Evolutionary conservation across 495 filamentous ascomycete genomes (phyloP).

Genomic region (Lasiosphaeris hirsuta): DNA sequence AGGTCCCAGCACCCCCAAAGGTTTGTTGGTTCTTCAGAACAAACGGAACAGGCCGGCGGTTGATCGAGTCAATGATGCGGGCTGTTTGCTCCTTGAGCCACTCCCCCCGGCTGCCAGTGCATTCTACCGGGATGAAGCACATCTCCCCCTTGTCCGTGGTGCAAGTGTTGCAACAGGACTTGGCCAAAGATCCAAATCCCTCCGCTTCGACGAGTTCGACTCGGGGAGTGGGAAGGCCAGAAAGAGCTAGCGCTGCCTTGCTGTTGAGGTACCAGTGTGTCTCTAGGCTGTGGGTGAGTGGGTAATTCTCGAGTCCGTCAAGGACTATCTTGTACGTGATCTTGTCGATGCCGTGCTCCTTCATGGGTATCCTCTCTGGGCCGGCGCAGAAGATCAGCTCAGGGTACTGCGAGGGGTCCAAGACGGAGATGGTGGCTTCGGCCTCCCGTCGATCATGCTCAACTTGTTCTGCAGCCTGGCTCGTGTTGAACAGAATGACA

Average conservation of each 20-base stretch:
- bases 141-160: neutral
- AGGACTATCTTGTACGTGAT: slow-evolving; percentile 27
- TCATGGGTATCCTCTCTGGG: slow-evolving; percentile 22
- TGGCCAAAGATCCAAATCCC: neutral
- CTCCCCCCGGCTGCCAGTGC: slow-evolving; percentile 17
- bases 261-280: slow-evolving; percentile 32
- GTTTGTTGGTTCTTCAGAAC: slow-evolving; percentile 37
- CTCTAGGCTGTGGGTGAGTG: slow-evolving; percentile 22
- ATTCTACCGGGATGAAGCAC: slow-evolving; percentile 17
- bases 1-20: slow-evolving; percentile 37
- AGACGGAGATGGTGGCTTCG: slow-evolving; percentile 25
- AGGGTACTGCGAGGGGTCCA: slow-evolving; percentile 24
- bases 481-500: slow-evolving; percentile 26
- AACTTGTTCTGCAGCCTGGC: slow-evolving; percentile 3
- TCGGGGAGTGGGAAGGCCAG: slow-evolving; percentile 26
- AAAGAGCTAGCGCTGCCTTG: slow-evolving; percentile 24
- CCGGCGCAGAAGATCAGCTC: slow-evolving; percentile 29
- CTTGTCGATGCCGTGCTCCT: slow-evolving; percentile 20
- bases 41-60: slow-evolving; percentile 23
- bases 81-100: slow-evolving; percentile 24
- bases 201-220: slow-evolving; percentile 18
- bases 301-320: slow-evolving; percentile 23
- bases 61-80: slow-evolving; percentile 17
- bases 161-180: slow-evolving; percentile 22
- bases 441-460: slow-evolving; percentile 26